A percentile compares a stretch with the other conserved stretches of the same genome.
These are phyloP conservation scores for Populus hybrid DNA, from an alignment of 441 rosid genomes.

Conservation along the genomic window DNA sequence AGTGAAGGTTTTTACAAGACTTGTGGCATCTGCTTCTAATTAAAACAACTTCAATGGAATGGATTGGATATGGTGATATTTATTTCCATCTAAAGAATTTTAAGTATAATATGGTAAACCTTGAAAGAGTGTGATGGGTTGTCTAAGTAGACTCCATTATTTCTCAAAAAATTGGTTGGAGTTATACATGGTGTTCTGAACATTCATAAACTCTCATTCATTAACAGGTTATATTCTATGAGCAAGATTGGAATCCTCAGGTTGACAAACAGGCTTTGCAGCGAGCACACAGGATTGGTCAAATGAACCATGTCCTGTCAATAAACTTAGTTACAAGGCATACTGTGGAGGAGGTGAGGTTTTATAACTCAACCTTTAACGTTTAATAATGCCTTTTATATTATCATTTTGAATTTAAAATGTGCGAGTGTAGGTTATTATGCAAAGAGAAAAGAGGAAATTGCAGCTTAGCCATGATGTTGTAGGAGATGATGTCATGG, in stretches of 20 bases:
- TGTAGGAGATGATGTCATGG: constrained; percentile 50
- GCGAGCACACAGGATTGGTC: constrained; percentile 93
- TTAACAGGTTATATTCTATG: constrained; percentile 78
- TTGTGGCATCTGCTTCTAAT: not conserved
- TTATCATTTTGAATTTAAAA: not conserved
- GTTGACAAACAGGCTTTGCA: constrained; percentile 89
- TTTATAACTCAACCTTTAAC: constrained; percentile 1
- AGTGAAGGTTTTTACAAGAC: not conserved
- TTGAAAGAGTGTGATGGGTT: not conserved
- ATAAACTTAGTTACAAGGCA: constrained; percentile 71
- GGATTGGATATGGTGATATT: not conserved
- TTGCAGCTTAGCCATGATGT: constrained; percentile 79
- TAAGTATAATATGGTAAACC: not conserved
- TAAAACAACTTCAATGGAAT: not conserved
- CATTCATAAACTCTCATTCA: not conserved
- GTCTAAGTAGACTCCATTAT: not conserved
- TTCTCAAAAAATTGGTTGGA: constrained; percentile 4
- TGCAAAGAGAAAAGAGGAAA: constrained; percentile 79
- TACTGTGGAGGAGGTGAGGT: constrained; percentile 74
- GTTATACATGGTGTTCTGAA: not conserved
- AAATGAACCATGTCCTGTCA: constrained; percentile 74
- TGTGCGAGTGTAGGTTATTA: constrained; percentile 54
- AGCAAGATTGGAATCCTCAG: constrained; percentile 99
- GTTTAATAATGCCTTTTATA: constrained; percentile 8
- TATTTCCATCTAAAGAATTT: not conserved